Conservation (phyloP, 352 stramenopile species). For the Globisporangium heterothallicum region DNA sequence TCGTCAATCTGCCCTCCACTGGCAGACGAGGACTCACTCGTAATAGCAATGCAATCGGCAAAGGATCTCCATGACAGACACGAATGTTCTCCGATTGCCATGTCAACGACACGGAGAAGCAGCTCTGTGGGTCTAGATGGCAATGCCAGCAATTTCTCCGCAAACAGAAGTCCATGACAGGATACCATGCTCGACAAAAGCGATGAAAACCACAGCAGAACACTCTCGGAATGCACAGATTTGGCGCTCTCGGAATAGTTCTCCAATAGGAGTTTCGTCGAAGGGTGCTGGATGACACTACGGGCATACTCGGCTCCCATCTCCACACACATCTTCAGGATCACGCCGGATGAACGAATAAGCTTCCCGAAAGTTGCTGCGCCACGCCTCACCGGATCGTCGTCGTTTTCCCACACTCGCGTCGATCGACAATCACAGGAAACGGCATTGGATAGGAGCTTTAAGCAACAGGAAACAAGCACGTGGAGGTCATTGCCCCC, state of each 20-base stretch:
- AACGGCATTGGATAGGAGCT: too few relatives aligned
- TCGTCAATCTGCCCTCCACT: conserved; percentile 2
- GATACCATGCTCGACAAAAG: conserved; percentile 13
- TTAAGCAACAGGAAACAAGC: conserved; percentile 1
- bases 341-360: conserved; percentile 15
- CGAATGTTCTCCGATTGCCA: not conserved
- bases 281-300: conserved; percentile 17
- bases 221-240: not conserved
- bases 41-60: conserved; percentile 7
- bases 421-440: too few relatives aligned
- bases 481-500: not conserved
- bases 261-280: conserved; percentile 11
- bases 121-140: conserved; percentile 8
- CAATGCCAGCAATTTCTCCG: conserved; percentile 15
- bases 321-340: conserved; percentile 18
- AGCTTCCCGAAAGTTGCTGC: conserved; percentile 4
- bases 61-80: conserved; percentile 3
- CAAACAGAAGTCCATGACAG: conserved; percentile 19
- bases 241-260: not conserved
- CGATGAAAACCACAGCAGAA: conserved; percentile 17
- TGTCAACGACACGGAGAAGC: not conserved
- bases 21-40: not conserved
- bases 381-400: not conserved
- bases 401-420: too few relatives aligned
- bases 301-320: conserved; percentile 17